Base-by-base conservation (phyloP, 768 basidiomycete genomes). In the Pleurotus tuber-regium region DNA sequence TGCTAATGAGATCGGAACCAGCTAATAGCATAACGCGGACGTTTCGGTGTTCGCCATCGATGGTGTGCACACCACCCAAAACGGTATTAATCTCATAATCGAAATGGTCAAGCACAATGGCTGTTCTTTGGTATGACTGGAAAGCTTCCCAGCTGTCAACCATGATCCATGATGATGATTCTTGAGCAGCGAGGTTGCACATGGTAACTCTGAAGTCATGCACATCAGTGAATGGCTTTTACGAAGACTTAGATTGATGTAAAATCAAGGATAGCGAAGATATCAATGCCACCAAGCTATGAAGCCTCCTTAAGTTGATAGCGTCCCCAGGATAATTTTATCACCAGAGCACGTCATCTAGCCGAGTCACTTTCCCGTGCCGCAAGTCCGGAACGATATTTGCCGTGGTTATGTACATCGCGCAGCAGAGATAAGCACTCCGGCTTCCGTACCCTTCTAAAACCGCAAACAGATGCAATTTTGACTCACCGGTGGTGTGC, bases 111-210 rank as follows among this genome's bases (percentile, higher is more conserved):
- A 99, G 80, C 49, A 99, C 97, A 51, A 98, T 84, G 31, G 97
- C 97, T 1, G 97, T 99, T 56, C 94, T 88, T 63, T 93, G 90
- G 73, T 99, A 99, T 41, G 82, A 75, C 68, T 93, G 95, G 66
- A 91, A 87, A 11, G 95, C 93, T 69, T 99, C 97, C 95, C 95
- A 99, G 16, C 93, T 77, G 65, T 99, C 97, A 38, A 98, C 89
- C 94, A 97, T 98, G 39, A 99, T 77, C 92, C 92, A 98, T 18
- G 84, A 80, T 39, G 87, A 87, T 2, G 95, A 93, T 63, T 95
- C 85, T 65, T 94, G 89, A 28, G 92, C 84, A 9, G 92, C 96
- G 29, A 94, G 78, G 46, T 80, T 86, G 71, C 91, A 93, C 89
- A 92, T 93, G 59, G 82, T 82, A 50, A 89, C 87, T 55, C 91